phyloP scores from a whole-genome alignment of 208 protist species.

The Wallacemonas sp. region DNA sequence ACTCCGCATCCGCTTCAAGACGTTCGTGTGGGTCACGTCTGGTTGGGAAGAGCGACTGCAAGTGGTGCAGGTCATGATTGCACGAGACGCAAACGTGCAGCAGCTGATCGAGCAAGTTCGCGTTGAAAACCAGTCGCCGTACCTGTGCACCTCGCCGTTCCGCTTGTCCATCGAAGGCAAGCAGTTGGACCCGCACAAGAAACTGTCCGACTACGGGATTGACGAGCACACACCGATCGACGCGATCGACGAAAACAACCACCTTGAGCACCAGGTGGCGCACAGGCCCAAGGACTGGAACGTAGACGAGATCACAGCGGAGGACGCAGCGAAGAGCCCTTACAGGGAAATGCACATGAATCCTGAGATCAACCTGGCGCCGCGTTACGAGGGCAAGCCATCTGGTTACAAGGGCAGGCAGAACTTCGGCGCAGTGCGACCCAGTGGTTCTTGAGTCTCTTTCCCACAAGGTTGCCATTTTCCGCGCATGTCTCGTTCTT shows the following conservation, averaged over 20 bases:
- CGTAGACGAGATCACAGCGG: slow-evolving; percentile 77
- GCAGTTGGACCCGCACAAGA: slow-evolving; percentile 58
- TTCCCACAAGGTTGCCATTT: too few relatives aligned
- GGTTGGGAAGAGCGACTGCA: slow-evolving; percentile 82
- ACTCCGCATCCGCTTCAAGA: slow-evolving; percentile 80
- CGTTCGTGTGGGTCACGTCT: slow-evolving; percentile 77
- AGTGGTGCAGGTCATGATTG: slow-evolving; percentile 75
- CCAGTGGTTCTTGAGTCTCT: slow-evolving; percentile 17
- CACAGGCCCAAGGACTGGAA: slow-evolving; percentile 81
- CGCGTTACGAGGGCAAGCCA: slow-evolving; percentile 82
- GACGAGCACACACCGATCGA: slow-evolving; percentile 71
- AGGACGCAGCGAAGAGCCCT: slow-evolving; percentile 49
- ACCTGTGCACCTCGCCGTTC: slow-evolving; percentile 70
- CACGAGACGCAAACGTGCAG: slow-evolving; percentile 59
- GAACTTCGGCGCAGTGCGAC: slow-evolving; percentile 86
- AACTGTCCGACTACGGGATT: slow-evolving; percentile 57
- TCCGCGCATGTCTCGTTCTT: too few relatives aligned
- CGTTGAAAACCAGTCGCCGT: slow-evolving; percentile 86
- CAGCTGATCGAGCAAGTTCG: slow-evolving; percentile 71
- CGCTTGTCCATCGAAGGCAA: slow-evolving; percentile 69
- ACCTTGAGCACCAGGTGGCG: slow-evolving; percentile 55
- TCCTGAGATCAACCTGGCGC: slow-evolving; percentile 66
- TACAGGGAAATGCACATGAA: slow-evolving; percentile 90
- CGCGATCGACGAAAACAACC: slow-evolving; percentile 74
- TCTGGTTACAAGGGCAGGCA: slow-evolving; percentile 71